Conservation (phyloP, 169 alveolate genomes). For the Cyclospora cayetanensis region DNA sequence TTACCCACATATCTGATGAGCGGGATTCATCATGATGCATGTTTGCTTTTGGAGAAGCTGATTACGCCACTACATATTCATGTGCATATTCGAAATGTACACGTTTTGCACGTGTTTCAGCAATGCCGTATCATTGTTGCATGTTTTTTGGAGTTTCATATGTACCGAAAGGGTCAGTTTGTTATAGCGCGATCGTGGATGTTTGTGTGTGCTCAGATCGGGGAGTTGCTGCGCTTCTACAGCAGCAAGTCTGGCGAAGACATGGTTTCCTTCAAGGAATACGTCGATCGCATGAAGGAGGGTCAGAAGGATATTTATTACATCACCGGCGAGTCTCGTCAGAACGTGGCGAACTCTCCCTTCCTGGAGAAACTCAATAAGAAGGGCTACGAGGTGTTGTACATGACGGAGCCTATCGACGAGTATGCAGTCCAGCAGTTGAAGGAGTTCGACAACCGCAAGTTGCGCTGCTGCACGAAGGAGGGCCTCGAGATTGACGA, state of each 20-base stretch:
- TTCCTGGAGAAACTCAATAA: slow-evolving; percentile 98
- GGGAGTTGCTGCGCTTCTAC: slow-evolving; percentile 97
- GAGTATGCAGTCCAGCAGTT: slow-evolving; percentile 99
- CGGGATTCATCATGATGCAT: no score
- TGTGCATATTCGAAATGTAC: neutral
- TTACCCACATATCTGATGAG: no score
- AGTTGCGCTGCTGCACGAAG: slow-evolving; percentile 97
- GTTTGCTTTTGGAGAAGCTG: no score
- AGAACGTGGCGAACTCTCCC: slow-evolving; percentile 97
- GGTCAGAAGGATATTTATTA: slow-evolving; percentile 98
- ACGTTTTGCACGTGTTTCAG: neutral
- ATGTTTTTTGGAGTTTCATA: neutral
- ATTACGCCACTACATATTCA: neutral
- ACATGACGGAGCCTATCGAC: slow-evolving; percentile 99
- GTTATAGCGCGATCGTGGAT: neutral
- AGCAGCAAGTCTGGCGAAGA: slow-evolving; percentile 99
- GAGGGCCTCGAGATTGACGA: slow-evolving; percentile 97
- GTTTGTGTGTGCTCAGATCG: slow-evolving; percentile 78
- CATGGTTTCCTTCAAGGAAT: slow-evolving; percentile 96
- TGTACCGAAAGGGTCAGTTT: neutral
- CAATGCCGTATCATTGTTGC: neutral
- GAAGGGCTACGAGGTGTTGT: slow-evolving; percentile 97
- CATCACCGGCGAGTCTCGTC: slow-evolving; percentile 99
- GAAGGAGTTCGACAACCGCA: slow-evolving; percentile 98
- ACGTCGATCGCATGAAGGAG: slow-evolving; percentile 99